Percentiles rank a stretch among this genome's conserved stretches.
Evolutionary conservation across 2,329 filamentous ascomycete genomes (phyloP).

Genomic region (Stylonectria norvegica): DNA sequence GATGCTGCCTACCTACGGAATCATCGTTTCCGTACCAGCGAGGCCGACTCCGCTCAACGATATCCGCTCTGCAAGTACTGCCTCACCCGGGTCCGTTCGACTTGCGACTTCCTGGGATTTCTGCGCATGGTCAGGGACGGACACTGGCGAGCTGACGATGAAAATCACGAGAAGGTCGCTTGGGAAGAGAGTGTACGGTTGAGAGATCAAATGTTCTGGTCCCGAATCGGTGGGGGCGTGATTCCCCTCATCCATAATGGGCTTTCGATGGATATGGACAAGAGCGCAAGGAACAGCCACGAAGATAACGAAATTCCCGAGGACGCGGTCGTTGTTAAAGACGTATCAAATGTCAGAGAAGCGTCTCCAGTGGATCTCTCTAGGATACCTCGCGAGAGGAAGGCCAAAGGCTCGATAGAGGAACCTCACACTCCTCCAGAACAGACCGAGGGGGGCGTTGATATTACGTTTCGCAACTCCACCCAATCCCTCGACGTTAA

Average conservation of each 20-base stretch:
- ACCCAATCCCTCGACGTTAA: constrained; percentile 28
- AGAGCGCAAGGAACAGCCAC: constrained; percentile 34
- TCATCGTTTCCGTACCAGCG: constrained; percentile 85
- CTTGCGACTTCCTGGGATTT: constrained; percentile 91
- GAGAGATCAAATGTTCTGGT: constrained; percentile 96
- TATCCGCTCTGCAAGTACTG: constrained; percentile 92
- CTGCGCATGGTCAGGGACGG: constrained; percentile 88
- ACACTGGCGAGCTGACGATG: constrained; percentile 79
- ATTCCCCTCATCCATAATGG: constrained; percentile 55
- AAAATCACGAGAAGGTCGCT: constrained; percentile 78
- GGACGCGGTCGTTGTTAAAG: constrained; percentile 15
- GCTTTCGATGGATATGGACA: constrained; percentile 28
- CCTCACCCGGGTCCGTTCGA: constrained; percentile 75
- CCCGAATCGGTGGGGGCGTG: constrained; percentile 85
- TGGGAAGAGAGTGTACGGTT: constrained; percentile 94
- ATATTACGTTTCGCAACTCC: constrained; percentile 26
- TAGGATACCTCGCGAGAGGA: constrained; percentile 12
- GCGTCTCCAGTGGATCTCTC: constrained; percentile 22
- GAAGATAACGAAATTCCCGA: constrained; percentile 24
- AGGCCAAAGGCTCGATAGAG: constrained; percentile 15
- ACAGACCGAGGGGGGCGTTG: constrained; percentile 27
- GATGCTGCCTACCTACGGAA: constrained; percentile 69
- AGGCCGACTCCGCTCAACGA: constrained; percentile 79
- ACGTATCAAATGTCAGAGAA: constrained; percentile 13
- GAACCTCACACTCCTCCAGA: constrained; percentile 31